Evolutionary conservation across 208 protist genomes (phyloP), one percentile per base, ranked within the genome.

Genomic region (Leishmania gerbilli): DNA sequence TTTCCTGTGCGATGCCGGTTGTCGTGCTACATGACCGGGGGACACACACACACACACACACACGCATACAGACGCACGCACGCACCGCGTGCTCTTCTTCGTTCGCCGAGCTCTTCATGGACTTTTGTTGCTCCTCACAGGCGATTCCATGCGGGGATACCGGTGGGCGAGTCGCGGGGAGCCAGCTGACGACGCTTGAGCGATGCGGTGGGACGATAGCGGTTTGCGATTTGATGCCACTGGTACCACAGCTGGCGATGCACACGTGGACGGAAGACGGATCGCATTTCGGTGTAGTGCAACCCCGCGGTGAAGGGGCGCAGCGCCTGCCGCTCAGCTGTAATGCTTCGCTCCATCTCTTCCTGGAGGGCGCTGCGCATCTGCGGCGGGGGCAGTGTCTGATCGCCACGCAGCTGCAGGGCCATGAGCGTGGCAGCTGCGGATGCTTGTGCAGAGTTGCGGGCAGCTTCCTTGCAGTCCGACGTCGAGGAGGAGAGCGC

Each of bases 191-290:
- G 76, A 21, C 89, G 84, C 84, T 97, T 97, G 31, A 98, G 85
- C 49, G 92, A 68, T 17, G 91, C 86, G 56, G 91, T 93, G 34
- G 95, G 95, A 17, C 95, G 89, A 80, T 98, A 98, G 34, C 90
- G 89, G 84, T 98, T 98, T 1, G 95, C 95, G 74, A 98, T 96
- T 53, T 88, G 83, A 74, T 98, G 95, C 93, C 95, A 98, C 88
- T 95, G 89, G 60, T 96, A 97, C 95, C 95, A 98, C 67, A 95
- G 84, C 80, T 97, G 93, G 8, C 95, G 88, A 83, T 96, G 94
- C 86, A 98, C 93, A 53, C 93, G 90, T 15, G 95, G 95, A 24
- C 95, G 91, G 81, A 98, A 98, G 47, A 92, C 90, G 31, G 90
- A 93, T 67, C 97, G 91, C 40, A 94, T 90, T 79, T 96, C 92